Base-by-base conservation (phyloP, 2,329 filamentous ascomycete species). In the Bipolaris gigantea region DNA sequence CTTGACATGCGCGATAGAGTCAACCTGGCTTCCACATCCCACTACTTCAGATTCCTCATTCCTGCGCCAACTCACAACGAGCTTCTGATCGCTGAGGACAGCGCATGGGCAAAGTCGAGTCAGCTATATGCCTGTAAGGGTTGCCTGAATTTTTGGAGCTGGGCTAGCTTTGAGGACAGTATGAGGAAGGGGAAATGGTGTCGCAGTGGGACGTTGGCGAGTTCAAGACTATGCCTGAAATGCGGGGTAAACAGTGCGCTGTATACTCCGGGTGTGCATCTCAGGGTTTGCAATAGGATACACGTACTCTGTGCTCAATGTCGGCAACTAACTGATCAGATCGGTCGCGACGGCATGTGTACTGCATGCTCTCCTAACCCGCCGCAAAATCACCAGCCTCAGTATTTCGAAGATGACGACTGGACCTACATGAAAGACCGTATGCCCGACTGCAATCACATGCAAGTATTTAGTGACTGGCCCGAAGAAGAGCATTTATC, bases 101-200 rank as follows among this genome's bases (percentile, higher is more conserved):
- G 44, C 23, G 38, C 42, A 18, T 70, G 61, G 60, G 62, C 67
- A 13, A 59, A 50, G 16, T 41, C 57, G 4, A 62, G 49, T 30
- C 41, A 58, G 15, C 55, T 71, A 5, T 69, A 59, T 46, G 54
- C 64, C 4, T 71, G 67, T 53, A 68, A 54, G 45, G 46, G 52
- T 27, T 71, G 68, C 43, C 23, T 49, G 7, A 47, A 48, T 18
- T 63, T 71, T 16, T 58, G 57, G 36, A 53, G 42, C n/a, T 60
- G 63, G 25, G 46, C 56, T 25, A 39, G 58, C 15, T 71, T 70
- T 45, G 58, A 64, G 15, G 67, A 71, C 44, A 57, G 62, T 16
- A 71, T 71, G 68, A 63, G 61, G 23, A 70, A 71, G 53, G 66
- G 66, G 21, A 64, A 61, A 57, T 56, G 60, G 45, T 61, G 56